Evolutionary conservation across 306 rosid genomes (phyloP), one percentile per base, ranked within the genome.

Genomic region (Ammopiptanthus mongolicus): DNA sequence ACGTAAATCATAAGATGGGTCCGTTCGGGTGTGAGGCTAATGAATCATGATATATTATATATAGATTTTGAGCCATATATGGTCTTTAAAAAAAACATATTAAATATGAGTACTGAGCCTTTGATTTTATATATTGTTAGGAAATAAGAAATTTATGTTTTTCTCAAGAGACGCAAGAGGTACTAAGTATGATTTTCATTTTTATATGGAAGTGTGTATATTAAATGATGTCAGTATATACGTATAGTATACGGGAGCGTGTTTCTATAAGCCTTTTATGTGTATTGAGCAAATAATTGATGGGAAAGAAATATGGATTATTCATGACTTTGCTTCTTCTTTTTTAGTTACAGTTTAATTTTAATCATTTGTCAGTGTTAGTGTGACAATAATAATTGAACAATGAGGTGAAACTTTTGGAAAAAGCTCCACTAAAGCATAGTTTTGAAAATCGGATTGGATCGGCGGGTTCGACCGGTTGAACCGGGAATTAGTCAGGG

Each of bases 1-100:
- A 5, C 86, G 96, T 51, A 87, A 85, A 12, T 88, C 91, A 5
- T 78, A 56, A 41, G n/a, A 18, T 75, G 6, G 34, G 14, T 1
- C 12, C 41, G 8, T 17, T 19, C 9, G 33, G 21, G 29, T 39
- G 41, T 41, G 17, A 48, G 52, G 66, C 58, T 22, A 14, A 28
- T 36, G 67, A 65, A 51, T 57, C 48, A 21, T 19, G 25, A 64
- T 64, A 60, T 31, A 29, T 60, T 50, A 69, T 50, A 55, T 51
- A 78, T 59, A 70, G 61, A 46, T 56, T 67, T 23, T 25, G 3
- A 52, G 66, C 22, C 66, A 65, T 65, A 28, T 60, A 41, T 41
- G n/a, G 5, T 11, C 14, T 41, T 41, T 4, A 31, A 2, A 12
- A 22, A 28, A 25, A 23, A 41, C 0, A 8, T 2, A n/a, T n/a